Evolutionary conservation across 805 yeast species (phyloP), one percentile per base, ranked within the genome.

Genomic region (Ogataea allantospora): DNA sequence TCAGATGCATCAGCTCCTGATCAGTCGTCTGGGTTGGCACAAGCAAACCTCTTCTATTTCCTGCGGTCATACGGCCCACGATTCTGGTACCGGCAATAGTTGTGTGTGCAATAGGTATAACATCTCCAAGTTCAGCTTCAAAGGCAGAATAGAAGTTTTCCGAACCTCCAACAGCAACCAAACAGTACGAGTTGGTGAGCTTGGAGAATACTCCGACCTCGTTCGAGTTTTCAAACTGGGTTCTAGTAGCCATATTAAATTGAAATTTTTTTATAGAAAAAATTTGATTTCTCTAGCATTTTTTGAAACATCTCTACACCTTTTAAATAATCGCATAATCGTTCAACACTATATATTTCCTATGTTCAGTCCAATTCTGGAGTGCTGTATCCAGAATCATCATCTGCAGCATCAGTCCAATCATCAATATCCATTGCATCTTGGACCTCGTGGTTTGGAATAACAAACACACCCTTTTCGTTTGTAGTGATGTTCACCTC

Each of bases 11-110:
- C 51, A 93, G 78, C 67, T 93, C 99, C 67, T 93, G 98, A 66
- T 93, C 99, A 5, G 97, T 87, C 30, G 99, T 93, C 66, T 89
- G 96, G 9, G 95, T 85, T 46, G 99, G 99, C 11, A 93, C 99
- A 42, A 93, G 75, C 48, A 93, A 70, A 23, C 99, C 99, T 63
- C 98, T 80, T 72, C 99, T 83, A 77, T 93, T 93, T 57, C 96
- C 99, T 30, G 96, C 97, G 27, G 96, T 85, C 95, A 93, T 84
- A 66, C 99, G 78, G 57, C 99, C 99, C 44, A 93, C 83, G 50
- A 93, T 93, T 68, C 99, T 83, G 57, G 95, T 89, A 54, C 99
- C 99, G 21, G 97, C 97, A 55, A 93, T 93, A 43, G 99, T 93
- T 38, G 98, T 88, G 62, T 93, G 96, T 47, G 87, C 93, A 56